Conservation (phyloP, 2,329 filamentous ascomycete species). For the Fusarium floridanum region DNA sequence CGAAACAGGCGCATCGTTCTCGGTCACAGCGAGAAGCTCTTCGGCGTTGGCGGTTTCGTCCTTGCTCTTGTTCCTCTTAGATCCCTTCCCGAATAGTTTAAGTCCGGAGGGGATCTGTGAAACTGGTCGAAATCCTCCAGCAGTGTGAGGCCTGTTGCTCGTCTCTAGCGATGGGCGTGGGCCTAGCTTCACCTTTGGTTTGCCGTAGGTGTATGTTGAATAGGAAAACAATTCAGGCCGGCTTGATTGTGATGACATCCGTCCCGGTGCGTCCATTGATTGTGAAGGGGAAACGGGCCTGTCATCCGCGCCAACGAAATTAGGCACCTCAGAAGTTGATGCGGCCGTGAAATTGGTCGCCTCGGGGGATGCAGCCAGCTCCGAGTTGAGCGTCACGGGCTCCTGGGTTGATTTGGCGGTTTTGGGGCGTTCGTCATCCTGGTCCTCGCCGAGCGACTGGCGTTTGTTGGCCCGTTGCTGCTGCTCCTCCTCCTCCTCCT, state of each 20-base stretch:
- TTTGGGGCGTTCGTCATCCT: conserved; percentile 51
- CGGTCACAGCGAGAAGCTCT: conserved; percentile 55
- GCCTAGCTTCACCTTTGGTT: conserved; percentile 89
- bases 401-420: conserved; percentile 49
- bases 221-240: conserved; percentile 65
- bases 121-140: conserved; percentile 75
- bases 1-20: conserved; percentile 52
- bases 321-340: conserved; percentile 63
- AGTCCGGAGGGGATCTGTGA: conserved; percentile 86
- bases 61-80: conserved; percentile 59
- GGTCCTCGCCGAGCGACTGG: conserved; percentile 66
- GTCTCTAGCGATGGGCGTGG: conserved; percentile 83
- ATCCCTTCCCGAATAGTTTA: conserved; percentile 73
- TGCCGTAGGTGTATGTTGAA: conserved; percentile 65
- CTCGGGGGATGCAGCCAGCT: conserved; percentile 64
- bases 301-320: conserved; percentile 62
- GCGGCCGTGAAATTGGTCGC: conserved; percentile 62
- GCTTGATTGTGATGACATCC: conserved; percentile 65
- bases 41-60: conserved; percentile 47
- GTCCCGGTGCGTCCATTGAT: conserved; percentile 59
- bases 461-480: conserved; percentile 69
- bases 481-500: conserved; percentile 85
- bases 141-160: conserved; percentile 71
- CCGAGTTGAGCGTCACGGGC: conserved; percentile 64
- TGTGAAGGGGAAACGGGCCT: conserved; percentile 60